Base-by-base conservation (phyloP, 2,329 filamentous ascomycete genomes). In the Pseudohalonectria lignicola region DNA sequence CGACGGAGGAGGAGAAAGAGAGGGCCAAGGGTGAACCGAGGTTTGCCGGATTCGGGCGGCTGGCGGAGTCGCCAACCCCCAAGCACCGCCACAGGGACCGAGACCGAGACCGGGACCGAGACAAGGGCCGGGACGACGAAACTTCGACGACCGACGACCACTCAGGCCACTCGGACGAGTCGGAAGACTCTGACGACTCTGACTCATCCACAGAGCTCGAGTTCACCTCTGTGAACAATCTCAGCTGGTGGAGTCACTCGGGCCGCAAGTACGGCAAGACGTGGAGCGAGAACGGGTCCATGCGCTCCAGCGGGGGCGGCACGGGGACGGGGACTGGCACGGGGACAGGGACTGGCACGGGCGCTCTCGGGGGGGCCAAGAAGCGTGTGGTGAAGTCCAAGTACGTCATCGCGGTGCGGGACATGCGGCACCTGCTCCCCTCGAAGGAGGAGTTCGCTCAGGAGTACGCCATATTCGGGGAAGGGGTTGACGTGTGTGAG, bases 391-490 rank as follows among this genome's bases (percentile, higher is more conserved):
- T 59, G 13, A 64, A 61, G 39, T 65, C 72, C 5, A 82, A 80
- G 47, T 87, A 88, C 44, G 66, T 83, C 17, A 63, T 96, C 16
- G 77, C 77, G 2, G 76, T 95, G 29, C 71, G 88, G 50, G 71
- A 86, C 44, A 55, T 93, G 19, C 72, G 75, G 9, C 64, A 74
- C 34, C 56, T 86, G 11, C 61, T 94, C n/a, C 88, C 88, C 0
- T 82, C 85, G 3, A 92, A 87, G 55, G 71, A 71, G 42, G 70
- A 77, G 39, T 71, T 95, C 43, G 92, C 87, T 2, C 66, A 76
- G 41, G 75, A 83, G 46, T 98, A 96, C 57, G 73, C 72, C 18
- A 82, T 95, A 12, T 88, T 92, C 54, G 87, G 87, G 4, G 78
- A 87, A 43, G 82, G 83, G 1, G 74, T 78, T n/a, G 74, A 82